Evolutionary conservation across 192 early-diverging fungal genomes (phyloP).

Genomic region (Haplosporangium gracile): DNA sequence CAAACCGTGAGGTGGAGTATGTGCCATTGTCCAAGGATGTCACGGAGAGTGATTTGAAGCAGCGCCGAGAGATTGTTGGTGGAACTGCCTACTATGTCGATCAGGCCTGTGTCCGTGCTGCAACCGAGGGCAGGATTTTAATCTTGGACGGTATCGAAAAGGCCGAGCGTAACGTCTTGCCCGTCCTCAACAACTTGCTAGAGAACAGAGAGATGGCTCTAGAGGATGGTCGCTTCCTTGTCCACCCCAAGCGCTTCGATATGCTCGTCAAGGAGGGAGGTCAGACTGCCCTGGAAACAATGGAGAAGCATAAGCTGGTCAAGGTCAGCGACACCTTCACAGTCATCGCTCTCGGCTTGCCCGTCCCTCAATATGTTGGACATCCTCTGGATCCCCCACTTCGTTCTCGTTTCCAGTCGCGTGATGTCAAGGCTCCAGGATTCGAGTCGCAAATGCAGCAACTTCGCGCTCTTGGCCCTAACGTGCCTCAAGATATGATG

Average conservation of each 20-base stretch:
- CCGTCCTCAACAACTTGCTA: constrained; percentile 87
- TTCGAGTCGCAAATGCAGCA: constrained; percentile 67
- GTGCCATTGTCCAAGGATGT: constrained; percentile 79
- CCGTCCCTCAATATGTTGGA: constrained; percentile 76
- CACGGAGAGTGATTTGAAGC: constrained; percentile 85
- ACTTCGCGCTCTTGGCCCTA: constrained; percentile 57
- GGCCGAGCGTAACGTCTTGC: constrained; percentile 87
- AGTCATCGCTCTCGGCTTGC: constrained; percentile 83
- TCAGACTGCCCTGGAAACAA: constrained; percentile 55
- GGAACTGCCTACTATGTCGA: constrained; percentile 75
- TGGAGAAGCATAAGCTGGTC: constrained; percentile 73
- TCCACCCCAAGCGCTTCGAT: constrained; percentile 79
- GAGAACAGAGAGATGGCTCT: constrained; percentile 90
- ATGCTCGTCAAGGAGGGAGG: constrained; percentile 65
- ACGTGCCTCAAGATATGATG: constrained; percentile 58
- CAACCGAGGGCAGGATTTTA: constrained; percentile 72
- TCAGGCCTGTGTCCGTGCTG: constrained; percentile 70
- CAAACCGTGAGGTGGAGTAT: constrained; percentile 77
- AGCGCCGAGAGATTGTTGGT: constrained; percentile 78
- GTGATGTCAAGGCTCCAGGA: constrained; percentile 70
- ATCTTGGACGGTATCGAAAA: constrained; percentile 82
- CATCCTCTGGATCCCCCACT: constrained; percentile 85
- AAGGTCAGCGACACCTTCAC: constrained; percentile 75
- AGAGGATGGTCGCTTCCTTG: constrained; percentile 85
- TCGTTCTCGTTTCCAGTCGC: constrained; percentile 81